Conservation (phyloP, 768 basidiomycete species). For the Tylopilus felleus region DNA sequence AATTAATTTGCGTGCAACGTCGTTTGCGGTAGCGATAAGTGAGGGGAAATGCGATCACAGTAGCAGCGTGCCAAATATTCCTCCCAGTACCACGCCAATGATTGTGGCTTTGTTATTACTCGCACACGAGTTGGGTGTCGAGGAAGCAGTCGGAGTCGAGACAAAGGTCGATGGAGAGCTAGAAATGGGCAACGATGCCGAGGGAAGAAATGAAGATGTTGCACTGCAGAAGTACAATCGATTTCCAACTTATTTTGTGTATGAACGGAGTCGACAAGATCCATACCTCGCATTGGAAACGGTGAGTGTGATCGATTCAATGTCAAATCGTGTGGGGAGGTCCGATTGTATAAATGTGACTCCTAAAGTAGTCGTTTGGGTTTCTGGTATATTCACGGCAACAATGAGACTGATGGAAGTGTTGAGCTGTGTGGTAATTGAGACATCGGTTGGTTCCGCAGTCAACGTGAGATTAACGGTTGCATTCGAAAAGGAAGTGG, state of each 20-base stretch:
- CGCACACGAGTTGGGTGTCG: background rate
- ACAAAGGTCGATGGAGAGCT: conserved; percentile 20
- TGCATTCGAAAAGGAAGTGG: conserved; percentile 46
- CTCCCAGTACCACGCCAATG: conserved; percentile 16
- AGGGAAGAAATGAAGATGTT: conserved; percentile 28
- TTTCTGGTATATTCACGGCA: conserved; percentile 39
- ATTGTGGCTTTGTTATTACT: conserved; percentile 7
- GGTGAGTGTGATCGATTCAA: conserved; percentile 36
- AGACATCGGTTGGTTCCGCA: conserved; percentile 33
- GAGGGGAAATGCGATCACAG: conserved; percentile 4
- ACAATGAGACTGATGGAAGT: conserved; percentile 39
- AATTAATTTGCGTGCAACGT: background rate
- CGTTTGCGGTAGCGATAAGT: conserved; percentile 4
- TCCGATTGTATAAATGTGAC: conserved; percentile 37
- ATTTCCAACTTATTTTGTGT: background rate
- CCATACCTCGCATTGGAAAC: conserved; percentile 38
- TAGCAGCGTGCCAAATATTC: conserved; percentile 10
- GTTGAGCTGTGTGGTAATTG: conserved; percentile 37
- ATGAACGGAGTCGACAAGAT: background rate
- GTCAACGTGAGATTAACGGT: conserved; percentile 51
- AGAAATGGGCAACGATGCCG: conserved; percentile 20
- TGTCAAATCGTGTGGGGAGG: conserved; percentile 34
- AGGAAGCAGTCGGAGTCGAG: conserved; percentile 5
- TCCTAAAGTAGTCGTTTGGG: conserved; percentile 40
- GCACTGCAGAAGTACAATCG: conserved; percentile 12